A percentile compares a stretch with the other conserved stretches of the same genome.
Evolutionary conservation across 1,139 yeast species (phyloP).

Genomic region (Pichia sp.): DNA sequence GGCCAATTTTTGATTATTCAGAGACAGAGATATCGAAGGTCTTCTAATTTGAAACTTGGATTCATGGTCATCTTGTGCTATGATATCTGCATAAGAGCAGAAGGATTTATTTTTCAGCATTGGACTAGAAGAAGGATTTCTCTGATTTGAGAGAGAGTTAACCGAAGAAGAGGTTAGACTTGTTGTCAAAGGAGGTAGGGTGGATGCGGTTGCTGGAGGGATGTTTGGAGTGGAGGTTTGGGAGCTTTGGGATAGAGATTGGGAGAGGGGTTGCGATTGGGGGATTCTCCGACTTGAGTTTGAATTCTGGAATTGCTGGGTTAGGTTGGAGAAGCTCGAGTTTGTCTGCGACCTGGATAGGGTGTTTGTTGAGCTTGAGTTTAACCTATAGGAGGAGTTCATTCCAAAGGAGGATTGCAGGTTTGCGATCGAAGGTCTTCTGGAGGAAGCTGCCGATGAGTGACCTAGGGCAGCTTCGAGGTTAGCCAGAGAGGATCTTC

Average conservation of each 20-base stretch:
- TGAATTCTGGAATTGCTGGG: constrained; percentile 23
- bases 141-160: constrained; percentile 3
- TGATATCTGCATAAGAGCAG: constrained; percentile 76
- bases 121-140: constrained; percentile 35
- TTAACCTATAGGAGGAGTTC: constrained; percentile 13
- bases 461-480: constrained; percentile 47
- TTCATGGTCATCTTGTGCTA: constrained; percentile 53
- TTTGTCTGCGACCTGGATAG: constrained; percentile 21
- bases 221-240: background rate
- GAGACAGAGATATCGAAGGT: constrained; percentile 43
- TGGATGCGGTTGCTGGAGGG: constrained; percentile 1
- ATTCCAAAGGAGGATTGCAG: constrained; percentile 47
- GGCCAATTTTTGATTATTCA: constrained; percentile 28
- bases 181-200: constrained; percentile 8
- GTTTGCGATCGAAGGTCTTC: constrained; percentile 48
- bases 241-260: background rate
- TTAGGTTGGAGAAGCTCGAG: constrained; percentile 25
- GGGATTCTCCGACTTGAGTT: constrained; percentile 1
- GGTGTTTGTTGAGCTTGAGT: constrained; percentile 20
- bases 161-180: constrained; percentile 3
- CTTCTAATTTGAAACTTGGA: constrained; percentile 40
- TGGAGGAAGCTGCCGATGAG: constrained; percentile 7
- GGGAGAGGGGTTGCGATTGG: background rate
- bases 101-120: constrained; percentile 46
- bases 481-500: constrained; percentile 61